Percentiles rank a stretch among this genome's conserved stretches.
Evolutionary conservation across 805 yeast genomes (phyloP).

Genomic region (Blastobotrys chiropterorum): DNA sequence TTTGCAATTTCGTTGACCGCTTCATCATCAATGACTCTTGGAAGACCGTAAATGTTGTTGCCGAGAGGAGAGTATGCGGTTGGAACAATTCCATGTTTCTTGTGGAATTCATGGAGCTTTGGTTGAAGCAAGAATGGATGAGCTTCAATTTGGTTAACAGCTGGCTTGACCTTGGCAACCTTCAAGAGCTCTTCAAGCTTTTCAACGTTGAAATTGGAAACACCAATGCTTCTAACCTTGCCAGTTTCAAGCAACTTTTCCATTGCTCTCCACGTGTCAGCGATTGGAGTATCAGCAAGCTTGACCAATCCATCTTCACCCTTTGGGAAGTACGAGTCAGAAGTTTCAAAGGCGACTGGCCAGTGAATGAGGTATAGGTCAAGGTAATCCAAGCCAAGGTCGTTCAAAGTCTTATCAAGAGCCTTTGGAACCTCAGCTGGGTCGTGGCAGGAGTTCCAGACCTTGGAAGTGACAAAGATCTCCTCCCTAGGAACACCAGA

Average conservation of each 20-base stretch:
- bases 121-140: conserved; percentile 45
- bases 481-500: conserved; percentile 49
- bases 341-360: conserved; percentile 44
- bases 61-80: conserved; percentile 56
- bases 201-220: conserved; percentile 65
- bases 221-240: conserved; percentile 62
- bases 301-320: not conserved
- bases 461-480: conserved; percentile 38
- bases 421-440: conserved; percentile 39
- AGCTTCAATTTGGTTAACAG: conserved; percentile 60
- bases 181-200: conserved; percentile 58
- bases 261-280: conserved; percentile 46
- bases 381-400: conserved; percentile 43
- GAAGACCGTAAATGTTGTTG: conserved; percentile 1
- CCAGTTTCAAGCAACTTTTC: conserved; percentile 51
- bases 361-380: conserved; percentile 52
- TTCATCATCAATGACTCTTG: conserved; percentile 43
- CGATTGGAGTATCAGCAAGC: conserved; percentile 33
- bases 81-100: conserved; percentile 40
- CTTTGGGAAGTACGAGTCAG: too few species aligned
- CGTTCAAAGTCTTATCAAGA: conserved; percentile 37
- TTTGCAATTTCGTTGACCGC: conserved; percentile 47
- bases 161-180: conserved; percentile 44
- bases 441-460: conserved; percentile 30
- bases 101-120: conserved; percentile 40